Percentiles rank a stretch among this genome's conserved stretches.
These are phyloP conservation scores for Cordyceps sp. DNA, from an alignment of 2,329 filamentous ascomycete genomes.

Conservation along the genomic window DNA sequence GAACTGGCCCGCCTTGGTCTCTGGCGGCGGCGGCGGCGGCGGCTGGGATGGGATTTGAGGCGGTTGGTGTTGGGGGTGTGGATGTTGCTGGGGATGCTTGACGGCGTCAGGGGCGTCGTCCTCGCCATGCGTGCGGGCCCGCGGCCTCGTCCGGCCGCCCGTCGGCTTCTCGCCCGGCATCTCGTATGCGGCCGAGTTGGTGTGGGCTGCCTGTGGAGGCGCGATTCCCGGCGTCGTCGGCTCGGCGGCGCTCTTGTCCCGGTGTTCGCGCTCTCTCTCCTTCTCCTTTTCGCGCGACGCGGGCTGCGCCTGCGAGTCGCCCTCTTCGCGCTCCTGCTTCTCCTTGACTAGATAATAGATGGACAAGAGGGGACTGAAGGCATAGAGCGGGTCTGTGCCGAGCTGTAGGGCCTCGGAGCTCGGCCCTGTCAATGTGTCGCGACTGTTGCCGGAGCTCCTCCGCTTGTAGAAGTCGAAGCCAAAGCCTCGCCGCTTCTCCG, in stretches of 20 bases:
- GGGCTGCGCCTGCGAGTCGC: slow-evolving; percentile 21
- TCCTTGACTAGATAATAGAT: slow-evolving; percentile 95
- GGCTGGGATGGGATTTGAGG: slow-evolving; percentile 3
- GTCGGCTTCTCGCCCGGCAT: slow-evolving; percentile 80
- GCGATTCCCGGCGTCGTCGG: slow-evolving; percentile 53
- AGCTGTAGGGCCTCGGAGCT: slow-evolving; percentile 73
- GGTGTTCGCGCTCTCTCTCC: slow-evolving; percentile 15
- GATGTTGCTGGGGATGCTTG: slow-evolving; percentile 7
- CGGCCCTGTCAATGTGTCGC: slow-evolving; percentile 70
- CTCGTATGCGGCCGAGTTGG: slow-evolving; percentile 71
- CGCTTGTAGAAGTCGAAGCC: slow-evolving; percentile 94
- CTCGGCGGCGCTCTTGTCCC: slow-evolving; percentile 11
- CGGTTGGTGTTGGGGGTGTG: not conserved
- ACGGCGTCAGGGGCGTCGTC: slow-evolving; percentile 61
- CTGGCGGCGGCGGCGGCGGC: slow-evolving; percentile 25
- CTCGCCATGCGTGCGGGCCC: slow-evolving; percentile 86
- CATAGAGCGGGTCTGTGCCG: slow-evolving; percentile 78
- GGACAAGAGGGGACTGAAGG: slow-evolving; percentile 80
- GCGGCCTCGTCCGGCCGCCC: slow-evolving; percentile 64
- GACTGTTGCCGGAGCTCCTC: slow-evolving; percentile 73
- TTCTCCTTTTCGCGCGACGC: slow-evolving; percentile 14
- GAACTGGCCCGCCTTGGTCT: slow-evolving; percentile 42
- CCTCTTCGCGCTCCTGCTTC: slow-evolving; percentile 67
- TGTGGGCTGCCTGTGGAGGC: slow-evolving; percentile 74
- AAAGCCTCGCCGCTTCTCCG: slow-evolving; percentile 77